Base-by-base conservation (phyloP, 2,329 filamentous ascomycete genomes). In the Sporothrix euskadiensis region DNA sequence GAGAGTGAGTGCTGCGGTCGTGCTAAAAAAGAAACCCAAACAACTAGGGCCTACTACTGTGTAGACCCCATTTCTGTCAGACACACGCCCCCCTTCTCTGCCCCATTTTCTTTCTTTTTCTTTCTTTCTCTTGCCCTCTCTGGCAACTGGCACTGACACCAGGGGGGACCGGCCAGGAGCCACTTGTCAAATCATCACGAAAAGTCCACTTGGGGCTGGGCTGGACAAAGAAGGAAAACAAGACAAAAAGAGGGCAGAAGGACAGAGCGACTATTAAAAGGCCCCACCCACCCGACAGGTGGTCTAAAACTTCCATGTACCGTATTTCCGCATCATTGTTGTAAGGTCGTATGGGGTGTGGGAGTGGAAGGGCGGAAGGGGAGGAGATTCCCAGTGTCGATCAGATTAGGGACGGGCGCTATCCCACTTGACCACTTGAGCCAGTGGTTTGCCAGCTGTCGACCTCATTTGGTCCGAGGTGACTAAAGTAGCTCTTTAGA, bases 371-470 rank as follows among this genome's bases (percentile, higher is more conserved):
- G 44, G 44, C 6, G 44, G 41, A 30, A n/a, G 59, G 59, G 59
- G 35, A 26, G 59, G 35, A 65, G n/a, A 52, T 52, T 65, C 73
- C 72, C 69, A 75, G 74, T 44, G 74, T 75, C 74, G 71, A 75
- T 75, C 72, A 63, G 66, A 71, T 73, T 71, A 73, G 73, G 54
- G 59, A 71, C 73, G 71, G 74, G 74, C 74, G 66, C 72, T 73
- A 74, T 71, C 22, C 73, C 65, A 61, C 66, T 32, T 44, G 44
- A 68, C 73, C 65, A 61, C 66, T 32, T 54, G 41, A 71, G 63
- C 19, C 56, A 73, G 69, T 56, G 30, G 39, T 66, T 70, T 69
- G 69, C 56, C 30, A 52, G 47, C 19, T 44, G 35, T 44, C 14
- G 14, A 65, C 32, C n/a, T 16, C 35, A 35, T 0, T 35, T 35